A percentile compares a stretch with the other conserved stretches of the same genome.
phyloP scores from a whole-genome alignment of 495 filamentous ascomycete species.

The Aspergillus funiculosus region DNA sequence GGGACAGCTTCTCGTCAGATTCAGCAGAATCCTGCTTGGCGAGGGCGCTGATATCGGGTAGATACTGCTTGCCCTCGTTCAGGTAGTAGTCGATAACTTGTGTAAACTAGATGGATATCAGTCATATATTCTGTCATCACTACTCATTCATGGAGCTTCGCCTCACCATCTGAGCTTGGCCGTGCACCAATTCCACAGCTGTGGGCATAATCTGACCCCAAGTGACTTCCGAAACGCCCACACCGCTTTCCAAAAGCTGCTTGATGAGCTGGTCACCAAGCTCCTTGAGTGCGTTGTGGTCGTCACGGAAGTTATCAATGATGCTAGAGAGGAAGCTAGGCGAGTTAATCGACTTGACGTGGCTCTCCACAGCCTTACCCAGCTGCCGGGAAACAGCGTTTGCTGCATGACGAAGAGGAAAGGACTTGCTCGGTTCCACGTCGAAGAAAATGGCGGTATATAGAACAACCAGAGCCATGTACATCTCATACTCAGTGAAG shows the following conservation, averaged over 20 bases:
- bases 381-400: conserved; percentile 57
- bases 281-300: conserved; percentile 50
- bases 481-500: conserved; percentile 75
- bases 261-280: conserved; percentile 69
- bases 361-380: conserved; percentile 53
- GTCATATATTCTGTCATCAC: neutral
- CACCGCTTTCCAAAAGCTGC: conserved; percentile 58
- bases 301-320: conserved; percentile 50
- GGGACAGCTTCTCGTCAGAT: conserved; percentile 46
- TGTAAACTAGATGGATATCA: conserved; percentile 45
- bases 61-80: conserved; percentile 48
- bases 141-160: too few relatives aligned
- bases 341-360: conserved; percentile 59
- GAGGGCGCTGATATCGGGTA: conserved; percentile 53
- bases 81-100: conserved; percentile 79
- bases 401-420: conserved; percentile 55
- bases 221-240: conserved; percentile 61
- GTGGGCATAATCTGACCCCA: conserved; percentile 66
- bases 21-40: conserved; percentile 43
- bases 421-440: conserved; percentile 47
- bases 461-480: conserved; percentile 64
- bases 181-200: conserved; percentile 57
- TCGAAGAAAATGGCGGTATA: conserved; percentile 56
- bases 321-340: conserved; percentile 51
- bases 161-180: conserved; percentile 58